phyloP scores from a whole-genome alignment of 768 basidiomycete species.

The Galerina marginata region DNA sequence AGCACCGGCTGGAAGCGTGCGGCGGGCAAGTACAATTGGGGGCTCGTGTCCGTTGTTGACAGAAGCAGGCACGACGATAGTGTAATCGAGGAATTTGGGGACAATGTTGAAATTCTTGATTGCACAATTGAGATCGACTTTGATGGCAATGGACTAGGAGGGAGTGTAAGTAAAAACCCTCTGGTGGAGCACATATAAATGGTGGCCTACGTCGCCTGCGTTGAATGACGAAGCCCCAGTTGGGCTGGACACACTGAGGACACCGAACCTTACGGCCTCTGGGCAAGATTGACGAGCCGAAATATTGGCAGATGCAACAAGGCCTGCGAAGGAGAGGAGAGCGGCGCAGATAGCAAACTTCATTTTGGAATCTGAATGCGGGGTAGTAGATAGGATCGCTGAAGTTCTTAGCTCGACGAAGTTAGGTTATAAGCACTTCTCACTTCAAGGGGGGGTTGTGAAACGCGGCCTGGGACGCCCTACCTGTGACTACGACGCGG shows the following conservation, averaged over 20 bases:
- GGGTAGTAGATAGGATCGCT: too few relatives aligned
- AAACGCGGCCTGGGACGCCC: too few relatives aligned
- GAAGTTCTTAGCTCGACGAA: too few relatives aligned
- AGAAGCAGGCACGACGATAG: conserved; percentile 2
- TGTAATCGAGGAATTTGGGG: conserved; percentile 11
- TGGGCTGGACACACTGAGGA: not conserved
- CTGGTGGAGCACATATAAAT: not conserved
- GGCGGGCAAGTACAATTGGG: conserved; percentile 9
- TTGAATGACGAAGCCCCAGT: conserved; percentile 5
- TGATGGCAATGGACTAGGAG: not conserved
- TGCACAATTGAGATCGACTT: conserved; percentile 12
- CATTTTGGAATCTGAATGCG: not conserved
- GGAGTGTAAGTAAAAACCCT: not conserved
- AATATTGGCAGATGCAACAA: conserved; percentile 5
- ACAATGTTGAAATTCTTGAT: conserved; percentile 6
- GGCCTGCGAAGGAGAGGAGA: conserved; percentile 2
- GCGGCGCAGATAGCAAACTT: conserved; percentile 8
- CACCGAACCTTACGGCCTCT: conserved; percentile 9
- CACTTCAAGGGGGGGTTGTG: too few relatives aligned
- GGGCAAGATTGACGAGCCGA: conserved; percentile 2
- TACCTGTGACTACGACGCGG: too few relatives aligned
- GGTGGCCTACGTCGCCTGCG: conserved; percentile 11
- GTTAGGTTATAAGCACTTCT: too few relatives aligned
- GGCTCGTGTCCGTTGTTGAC: conserved; percentile 14
- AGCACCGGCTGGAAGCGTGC: not conserved